Evolutionary conservation across 2,329 filamentous ascomycete genomes (phyloP), one percentile per base, ranked within the genome.

Genomic region (Phyllosticta citrichinensis): DNA sequence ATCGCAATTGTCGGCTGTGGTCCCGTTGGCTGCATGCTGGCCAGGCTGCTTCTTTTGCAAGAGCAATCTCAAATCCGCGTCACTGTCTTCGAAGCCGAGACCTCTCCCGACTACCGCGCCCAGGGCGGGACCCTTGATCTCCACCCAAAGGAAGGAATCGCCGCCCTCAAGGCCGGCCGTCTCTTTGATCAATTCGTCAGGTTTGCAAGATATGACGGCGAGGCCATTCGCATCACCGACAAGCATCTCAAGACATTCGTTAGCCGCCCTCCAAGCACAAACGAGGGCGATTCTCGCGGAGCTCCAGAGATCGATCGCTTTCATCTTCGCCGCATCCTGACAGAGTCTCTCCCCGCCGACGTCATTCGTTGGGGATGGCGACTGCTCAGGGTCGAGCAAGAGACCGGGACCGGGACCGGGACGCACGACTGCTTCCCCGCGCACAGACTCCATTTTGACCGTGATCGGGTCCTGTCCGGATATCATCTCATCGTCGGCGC

Each of bases 401-500:
- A 35, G 17, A 25, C 19, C 24, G 27, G n/a, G 27, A 47, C 40
- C 30, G 40, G 19, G 63, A 61, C n/a, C 62, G 70, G n/a, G 60
- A 65, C 30, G 22, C 6, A 24, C 27, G 17, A 35, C 19, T 10
- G 3, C 33, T 2, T 20, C 27, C 17, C 20, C n/a, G 24, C 56
- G 17, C 24, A 53, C 33, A 25, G 63, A 19, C 54, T 70, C 14
- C 60, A 63, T 11, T 74, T 76, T 64, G 68, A 68, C 2, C 63
- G 71, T 59, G 63, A 67, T 47, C 64, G 66, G 11, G 54, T 63
- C 25, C 63, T 69, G 33, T 58, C 65, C 6, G 73, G 70, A 1
- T 76, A 74, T 63, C 73, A 78, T 63, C 66, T 79, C 11, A 67
- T 78, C 25, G 72, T 79, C 24, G 77, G 77, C 9, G 75, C 75